phyloP scores from a whole-genome alignment of 495 filamentous ascomycete genomes.

The Eremomyces bilateralis region DNA sequence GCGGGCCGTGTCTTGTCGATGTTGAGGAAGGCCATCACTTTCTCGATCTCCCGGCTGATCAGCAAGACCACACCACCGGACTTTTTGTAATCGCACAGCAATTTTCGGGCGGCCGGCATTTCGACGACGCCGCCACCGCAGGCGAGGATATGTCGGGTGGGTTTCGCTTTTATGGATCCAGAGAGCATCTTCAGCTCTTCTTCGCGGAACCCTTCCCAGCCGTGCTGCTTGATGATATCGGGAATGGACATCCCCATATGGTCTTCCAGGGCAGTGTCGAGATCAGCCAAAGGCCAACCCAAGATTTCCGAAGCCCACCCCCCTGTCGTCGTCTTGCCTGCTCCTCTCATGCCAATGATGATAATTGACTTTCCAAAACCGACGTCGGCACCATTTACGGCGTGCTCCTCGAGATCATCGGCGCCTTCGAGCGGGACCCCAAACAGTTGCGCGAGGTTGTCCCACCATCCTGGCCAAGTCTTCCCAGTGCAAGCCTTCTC shows the following conservation, averaged over 20 bases:
- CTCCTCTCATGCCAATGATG: constrained; percentile 95
- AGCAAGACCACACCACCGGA: constrained; percentile 74
- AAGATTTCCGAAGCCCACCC: constrained; percentile 59
- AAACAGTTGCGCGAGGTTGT: constrained; percentile 57
- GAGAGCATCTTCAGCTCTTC: constrained; percentile 59
- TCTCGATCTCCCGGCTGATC: constrained; percentile 68
- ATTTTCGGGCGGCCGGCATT: constrained; percentile 53
- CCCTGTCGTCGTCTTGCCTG: constrained; percentile 87
- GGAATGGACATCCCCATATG: constrained; percentile 54
- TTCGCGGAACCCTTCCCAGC: constrained; percentile 77
- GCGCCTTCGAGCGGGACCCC: constrained; percentile 48
- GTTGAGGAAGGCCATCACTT: constrained; percentile 76
- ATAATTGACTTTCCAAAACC: constrained; percentile 45
- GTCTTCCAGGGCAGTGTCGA: constrained; percentile 69
- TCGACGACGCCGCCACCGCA: constrained; percentile 91
- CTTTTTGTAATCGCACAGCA: constrained; percentile 52
- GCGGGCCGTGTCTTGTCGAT: constrained; percentile 82
- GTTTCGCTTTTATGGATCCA: constrained; percentile 47
- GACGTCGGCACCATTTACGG: constrained; percentile 20
- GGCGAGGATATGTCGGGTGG: constrained; percentile 64
- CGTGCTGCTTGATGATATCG: constrained; percentile 52
- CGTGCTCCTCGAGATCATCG: constrained; percentile 21
- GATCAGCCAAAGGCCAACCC: constrained; percentile 57
- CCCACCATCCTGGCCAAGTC: constrained; percentile 99
- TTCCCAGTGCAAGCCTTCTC: constrained; percentile 90